phyloP scores from a whole-genome alignment of 179 eudicot genomes.

The Dionaea muscipula region DNA sequence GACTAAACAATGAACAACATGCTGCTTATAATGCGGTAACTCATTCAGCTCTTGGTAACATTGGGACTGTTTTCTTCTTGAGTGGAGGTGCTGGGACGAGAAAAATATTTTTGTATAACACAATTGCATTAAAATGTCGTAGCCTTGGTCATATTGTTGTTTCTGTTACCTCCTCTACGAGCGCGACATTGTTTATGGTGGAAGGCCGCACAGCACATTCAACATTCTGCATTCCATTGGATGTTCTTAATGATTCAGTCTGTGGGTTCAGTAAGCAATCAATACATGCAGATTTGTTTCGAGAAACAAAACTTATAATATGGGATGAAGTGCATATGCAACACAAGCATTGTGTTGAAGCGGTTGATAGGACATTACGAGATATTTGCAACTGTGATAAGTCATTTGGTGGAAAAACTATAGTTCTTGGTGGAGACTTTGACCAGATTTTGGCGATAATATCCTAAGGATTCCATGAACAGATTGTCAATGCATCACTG shows the following conservation, averaged over 20 bases:
- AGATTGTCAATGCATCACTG: too few species aligned
- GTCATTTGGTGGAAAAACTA: too few species aligned
- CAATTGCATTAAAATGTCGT: background rate
- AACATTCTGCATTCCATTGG: conserved; percentile 7
- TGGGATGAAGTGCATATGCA: conserved; percentile 17
- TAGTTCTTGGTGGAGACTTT: too few species aligned
- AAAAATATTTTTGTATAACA: conserved; percentile 5
- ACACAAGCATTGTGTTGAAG: conserved; percentile 8
- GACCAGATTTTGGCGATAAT: too few species aligned
- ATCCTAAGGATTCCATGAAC: too few species aligned
- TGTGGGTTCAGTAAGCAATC: conserved; percentile 7
- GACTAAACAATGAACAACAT: too few species aligned
- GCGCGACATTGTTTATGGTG: background rate
- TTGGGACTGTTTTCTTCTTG: too few species aligned
- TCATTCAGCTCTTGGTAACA: conserved; percentile 1
- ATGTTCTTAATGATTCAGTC: background rate
- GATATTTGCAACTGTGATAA: too few species aligned
- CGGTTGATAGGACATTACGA: too few species aligned
- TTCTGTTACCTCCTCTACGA: conserved; percentile 1
- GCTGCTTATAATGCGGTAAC: too few species aligned
- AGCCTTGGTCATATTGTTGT: conserved; percentile 1
- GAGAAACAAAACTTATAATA: conserved; percentile 1
- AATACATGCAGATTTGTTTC: background rate
- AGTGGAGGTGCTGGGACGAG: conserved; percentile 10
- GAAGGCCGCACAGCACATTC: conserved; percentile 8